Evolutionary conservation across 352 stramenopile species (phyloP).

Genomic region (Globisporangium middletonii): DNA sequence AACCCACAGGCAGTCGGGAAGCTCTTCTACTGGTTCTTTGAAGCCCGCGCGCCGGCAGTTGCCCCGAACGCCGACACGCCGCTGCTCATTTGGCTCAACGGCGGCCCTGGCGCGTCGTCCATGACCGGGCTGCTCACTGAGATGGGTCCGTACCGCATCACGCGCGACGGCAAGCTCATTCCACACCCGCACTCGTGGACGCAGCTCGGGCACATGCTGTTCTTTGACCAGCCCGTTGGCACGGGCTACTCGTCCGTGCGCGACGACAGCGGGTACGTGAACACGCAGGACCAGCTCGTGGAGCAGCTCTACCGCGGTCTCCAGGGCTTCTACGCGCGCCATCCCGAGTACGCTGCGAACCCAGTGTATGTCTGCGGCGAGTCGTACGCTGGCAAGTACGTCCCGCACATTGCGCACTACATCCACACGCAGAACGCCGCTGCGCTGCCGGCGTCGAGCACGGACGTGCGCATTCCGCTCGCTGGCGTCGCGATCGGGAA

Average conservation of each 20-base stretch:
- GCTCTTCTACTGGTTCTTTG: conserved; percentile 87
- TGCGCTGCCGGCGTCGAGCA: conserved; percentile 4
- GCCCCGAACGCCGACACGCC: conserved; percentile 42
- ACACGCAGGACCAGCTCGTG: conserved; percentile 58
- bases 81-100: conserved; percentile 78
- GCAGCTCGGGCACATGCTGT: conserved; percentile 76
- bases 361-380: conserved; percentile 82
- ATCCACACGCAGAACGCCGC: conserved; percentile 87
- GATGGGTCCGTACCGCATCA: conserved; percentile 76
- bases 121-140: conserved; percentile 77
- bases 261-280: conserved; percentile 65
- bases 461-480: conserved; percentile 62
- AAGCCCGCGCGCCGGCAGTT: conserved; percentile 40
- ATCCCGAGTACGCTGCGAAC: conserved; percentile 73
- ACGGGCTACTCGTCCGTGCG: conserved; percentile 73
- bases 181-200: conserved; percentile 68
- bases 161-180: conserved; percentile 57
- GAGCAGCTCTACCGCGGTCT: conserved; percentile 92
- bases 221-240: conserved; percentile 79
- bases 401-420: conserved; percentile 91
- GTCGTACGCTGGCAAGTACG: conserved; percentile 97
- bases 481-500: conserved; percentile 90
- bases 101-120: conserved; percentile 66
- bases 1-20: conserved; percentile 48
- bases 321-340: conserved; percentile 84